Conservation (phyloP, 2,329 filamentous ascomycete genomes). For the Arachnopeziza araneosa region DNA sequence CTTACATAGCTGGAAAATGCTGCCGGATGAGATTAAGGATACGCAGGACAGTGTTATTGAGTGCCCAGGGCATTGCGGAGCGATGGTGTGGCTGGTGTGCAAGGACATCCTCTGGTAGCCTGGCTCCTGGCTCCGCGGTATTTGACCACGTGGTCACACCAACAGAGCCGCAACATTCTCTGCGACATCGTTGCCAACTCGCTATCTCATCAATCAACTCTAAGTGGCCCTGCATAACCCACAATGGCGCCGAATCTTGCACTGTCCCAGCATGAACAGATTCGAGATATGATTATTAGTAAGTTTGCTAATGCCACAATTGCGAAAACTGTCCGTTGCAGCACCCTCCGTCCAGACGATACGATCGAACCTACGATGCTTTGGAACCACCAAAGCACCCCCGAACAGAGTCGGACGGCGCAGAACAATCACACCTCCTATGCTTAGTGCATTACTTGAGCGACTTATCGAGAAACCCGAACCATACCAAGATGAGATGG, state of each 20-base stretch:
- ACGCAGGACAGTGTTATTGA: no score
- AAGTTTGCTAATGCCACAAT: conserved; percentile 6
- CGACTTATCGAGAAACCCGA: conserved; percentile 27
- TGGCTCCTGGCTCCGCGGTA: no score
- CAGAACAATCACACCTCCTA: conserved; percentile 17
- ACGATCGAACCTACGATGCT: conserved; percentile 17
- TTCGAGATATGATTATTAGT: conserved; percentile 12
- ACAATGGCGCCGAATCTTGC: conserved; percentile 13
- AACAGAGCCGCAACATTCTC: no score
- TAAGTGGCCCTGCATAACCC: no score
- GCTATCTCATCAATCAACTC: no score
- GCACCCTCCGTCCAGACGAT: conserved; percentile 9
- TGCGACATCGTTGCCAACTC: no score
- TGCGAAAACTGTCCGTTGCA: conserved; percentile 8
- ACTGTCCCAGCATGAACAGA: conserved; percentile 9
- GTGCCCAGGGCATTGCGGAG: no score
- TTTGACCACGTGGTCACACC: no score
- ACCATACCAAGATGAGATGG: conserved; percentile 28
- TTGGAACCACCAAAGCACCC: conserved; percentile 17
- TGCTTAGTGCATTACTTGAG: conserved; percentile 26
- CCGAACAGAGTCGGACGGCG: conserved; percentile 11
- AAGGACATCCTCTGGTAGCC: no score
- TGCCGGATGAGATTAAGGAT: no score
- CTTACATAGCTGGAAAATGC: no score
- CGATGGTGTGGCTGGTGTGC: no score